A percentile compares a stretch with the other conserved stretches of the same genome.
phyloP scores from a whole-genome alignment of 108 stramenopile species.

The Pseudonitzschia delicatissima region DNA sequence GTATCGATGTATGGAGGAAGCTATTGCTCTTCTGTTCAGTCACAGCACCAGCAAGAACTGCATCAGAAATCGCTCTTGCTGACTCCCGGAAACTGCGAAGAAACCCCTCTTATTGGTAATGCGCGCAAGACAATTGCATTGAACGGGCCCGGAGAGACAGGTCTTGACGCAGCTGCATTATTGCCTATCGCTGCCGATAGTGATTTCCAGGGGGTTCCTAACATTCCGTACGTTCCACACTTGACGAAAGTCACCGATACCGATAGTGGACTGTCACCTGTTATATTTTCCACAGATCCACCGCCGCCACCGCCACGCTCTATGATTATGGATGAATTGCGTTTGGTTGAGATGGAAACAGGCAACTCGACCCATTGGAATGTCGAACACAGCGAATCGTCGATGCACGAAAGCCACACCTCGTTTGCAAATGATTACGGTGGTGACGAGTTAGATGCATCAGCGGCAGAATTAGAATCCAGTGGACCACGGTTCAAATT shows the following conservation, averaged over 20 bases:
- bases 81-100: conserved; percentile 30
- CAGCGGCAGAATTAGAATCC: not conserved
- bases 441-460: conserved; percentile 6
- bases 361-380: conserved; percentile 41
- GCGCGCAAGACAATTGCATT: conserved; percentile 10
- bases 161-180: conserved; percentile 7
- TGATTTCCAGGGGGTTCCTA: not conserved
- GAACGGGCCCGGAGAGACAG: not conserved
- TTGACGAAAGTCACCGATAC: not conserved
- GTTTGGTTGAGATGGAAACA: conserved; percentile 45
- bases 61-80: conserved; percentile 18
- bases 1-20: conserved; percentile 1
- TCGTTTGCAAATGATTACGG: not conserved
- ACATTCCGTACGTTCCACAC: conserved; percentile 23
- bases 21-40: not conserved
- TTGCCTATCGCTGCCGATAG: not conserved
- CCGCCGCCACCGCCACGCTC: conserved; percentile 40
- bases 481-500: not conserved
- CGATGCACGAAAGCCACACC: not conserved
- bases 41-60: not conserved
- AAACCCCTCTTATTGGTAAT: conserved; percentile 33
- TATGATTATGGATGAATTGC: conserved; percentile 34
- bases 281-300: not conserved
- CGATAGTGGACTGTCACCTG: not conserved
- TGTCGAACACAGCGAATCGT: conserved; percentile 1